phyloP scores from a whole-genome alignment of 306 rosid species.

The Vigna angularis region DNA sequence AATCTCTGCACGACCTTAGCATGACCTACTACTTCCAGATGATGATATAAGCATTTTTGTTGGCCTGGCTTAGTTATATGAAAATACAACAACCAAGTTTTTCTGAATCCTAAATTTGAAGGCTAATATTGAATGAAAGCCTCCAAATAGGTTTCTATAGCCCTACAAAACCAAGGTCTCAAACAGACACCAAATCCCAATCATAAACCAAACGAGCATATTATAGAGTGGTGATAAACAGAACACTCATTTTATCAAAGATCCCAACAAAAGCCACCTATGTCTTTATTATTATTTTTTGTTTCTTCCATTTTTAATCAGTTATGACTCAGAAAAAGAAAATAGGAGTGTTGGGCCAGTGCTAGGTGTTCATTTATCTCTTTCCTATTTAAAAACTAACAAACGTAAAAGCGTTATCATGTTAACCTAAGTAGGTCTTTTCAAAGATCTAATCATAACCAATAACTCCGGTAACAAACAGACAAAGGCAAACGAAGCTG shows the following conservation, averaged over 20 bases:
- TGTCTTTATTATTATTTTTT: too few species aligned
- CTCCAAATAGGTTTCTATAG: slow-evolving; percentile 10
- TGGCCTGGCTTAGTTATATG: background rate
- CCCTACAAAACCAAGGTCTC: slow-evolving; percentile 6
- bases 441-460: background rate
- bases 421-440: background rate
- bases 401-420: background rate
- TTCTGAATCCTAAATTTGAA: slow-evolving; percentile 10
- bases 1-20: slow-evolving; percentile 9
- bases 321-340: too few species aligned
- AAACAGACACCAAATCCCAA: slow-evolving; percentile 2
- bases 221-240: too few species aligned
- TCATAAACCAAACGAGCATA: background rate
- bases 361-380: too few species aligned
- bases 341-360: too few species aligned
- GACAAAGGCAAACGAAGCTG: background rate
- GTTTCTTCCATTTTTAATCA: too few species aligned
- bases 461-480: background rate
- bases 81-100: background rate
- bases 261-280: too few species aligned
- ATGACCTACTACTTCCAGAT: background rate
- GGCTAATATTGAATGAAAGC: background rate
- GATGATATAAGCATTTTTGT: slow-evolving; percentile 22
- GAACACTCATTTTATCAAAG: too few species aligned
- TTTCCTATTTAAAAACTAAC: background rate